These are phyloP conservation scores for Multifurca ochricompacta DNA, from an alignment of 768 basidiomycete genomes.

Conservation along the genomic window DNA sequence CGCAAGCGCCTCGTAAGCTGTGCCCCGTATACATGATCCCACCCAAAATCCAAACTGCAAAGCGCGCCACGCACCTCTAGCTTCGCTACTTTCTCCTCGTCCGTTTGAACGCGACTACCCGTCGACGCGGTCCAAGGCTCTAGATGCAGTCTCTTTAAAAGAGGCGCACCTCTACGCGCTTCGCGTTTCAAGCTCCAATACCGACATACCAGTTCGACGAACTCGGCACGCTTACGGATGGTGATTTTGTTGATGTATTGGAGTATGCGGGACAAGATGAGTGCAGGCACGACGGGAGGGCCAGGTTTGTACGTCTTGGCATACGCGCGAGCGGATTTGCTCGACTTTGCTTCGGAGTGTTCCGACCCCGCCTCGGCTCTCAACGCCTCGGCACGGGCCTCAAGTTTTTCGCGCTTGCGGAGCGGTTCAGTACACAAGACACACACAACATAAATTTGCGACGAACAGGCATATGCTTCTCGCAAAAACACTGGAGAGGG, in stretches of 20 bases:
- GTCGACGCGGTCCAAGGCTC: slow-evolving; percentile 94
- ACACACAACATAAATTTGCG: not conserved
- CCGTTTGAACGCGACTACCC: slow-evolving; percentile 54
- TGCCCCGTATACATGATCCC: slow-evolving; percentile 19
- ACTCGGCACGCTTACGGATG: slow-evolving; percentile 69
- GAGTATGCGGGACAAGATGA: slow-evolving; percentile 73
- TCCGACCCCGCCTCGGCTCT: slow-evolving; percentile 42
- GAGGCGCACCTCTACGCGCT: slow-evolving; percentile 83
- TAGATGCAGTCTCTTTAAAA: slow-evolving; percentile 86
- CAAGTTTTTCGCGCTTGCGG: slow-evolving; percentile 59
- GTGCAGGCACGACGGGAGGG: slow-evolving; percentile 82
- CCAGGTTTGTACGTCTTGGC: slow-evolving; percentile 89
- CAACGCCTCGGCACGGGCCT: slow-evolving; percentile 48
- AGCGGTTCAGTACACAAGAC: not conserved
- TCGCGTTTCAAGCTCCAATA: slow-evolving; percentile 99
- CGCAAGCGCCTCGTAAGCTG: slow-evolving; percentile 56
- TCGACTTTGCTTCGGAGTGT: slow-evolving; percentile 36
- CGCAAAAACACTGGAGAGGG: slow-evolving; percentile 77
- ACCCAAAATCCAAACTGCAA: not conserved
- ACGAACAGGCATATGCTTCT: slow-evolving; percentile 79
- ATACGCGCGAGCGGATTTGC: slow-evolving; percentile 84
- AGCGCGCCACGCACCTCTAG: slow-evolving; percentile 52
- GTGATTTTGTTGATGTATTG: slow-evolving; percentile 64
- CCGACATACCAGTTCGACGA: slow-evolving; percentile 69
- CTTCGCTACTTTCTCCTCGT: slow-evolving; percentile 76